These are phyloP conservation scores for Metschnikowia borealis DNA, from an alignment of 805 yeast species.

Conservation along the genomic window DNA sequence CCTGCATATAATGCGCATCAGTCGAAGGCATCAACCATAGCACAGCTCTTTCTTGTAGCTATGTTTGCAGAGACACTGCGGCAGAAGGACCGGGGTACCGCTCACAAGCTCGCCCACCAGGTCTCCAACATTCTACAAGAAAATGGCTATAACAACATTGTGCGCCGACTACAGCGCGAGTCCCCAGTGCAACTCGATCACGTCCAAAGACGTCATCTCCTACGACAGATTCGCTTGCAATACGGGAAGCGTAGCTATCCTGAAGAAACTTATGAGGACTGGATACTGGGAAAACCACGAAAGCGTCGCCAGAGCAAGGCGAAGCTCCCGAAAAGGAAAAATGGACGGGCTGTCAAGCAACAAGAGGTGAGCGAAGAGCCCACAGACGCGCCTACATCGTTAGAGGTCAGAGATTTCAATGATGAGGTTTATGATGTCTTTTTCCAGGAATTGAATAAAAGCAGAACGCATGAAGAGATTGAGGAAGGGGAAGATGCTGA, in stretches of 20 bases:
- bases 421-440: neutral
- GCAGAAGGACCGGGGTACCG: neutral
- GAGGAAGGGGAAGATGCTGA: neutral
- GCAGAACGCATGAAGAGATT: neutral
- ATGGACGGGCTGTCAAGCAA: neutral
- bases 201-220: conserved; percentile 13
- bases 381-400: neutral
- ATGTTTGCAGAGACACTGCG: conserved; percentile 6
- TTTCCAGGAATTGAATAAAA: neutral
- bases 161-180: conserved; percentile 1
- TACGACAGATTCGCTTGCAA: conserved; percentile 14
- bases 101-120: neutral
- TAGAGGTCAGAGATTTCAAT: neutral
- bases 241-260: conserved; percentile 11
- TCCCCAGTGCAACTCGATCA: neutral
- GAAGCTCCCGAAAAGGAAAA: neutral
- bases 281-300: conserved; percentile 5
- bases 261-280: conserved; percentile 15
- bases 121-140: neutral
- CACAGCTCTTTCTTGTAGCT: neutral
- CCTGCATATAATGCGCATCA: neutral
- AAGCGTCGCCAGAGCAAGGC: neutral
- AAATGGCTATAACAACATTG: neutral
- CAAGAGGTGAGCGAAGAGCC: neutral
- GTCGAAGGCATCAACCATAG: neutral